These are phyloP conservation scores for Terfezia boudieri DNA, from an alignment of 495 filamentous ascomycete genomes.

Conservation along the genomic window DNA sequence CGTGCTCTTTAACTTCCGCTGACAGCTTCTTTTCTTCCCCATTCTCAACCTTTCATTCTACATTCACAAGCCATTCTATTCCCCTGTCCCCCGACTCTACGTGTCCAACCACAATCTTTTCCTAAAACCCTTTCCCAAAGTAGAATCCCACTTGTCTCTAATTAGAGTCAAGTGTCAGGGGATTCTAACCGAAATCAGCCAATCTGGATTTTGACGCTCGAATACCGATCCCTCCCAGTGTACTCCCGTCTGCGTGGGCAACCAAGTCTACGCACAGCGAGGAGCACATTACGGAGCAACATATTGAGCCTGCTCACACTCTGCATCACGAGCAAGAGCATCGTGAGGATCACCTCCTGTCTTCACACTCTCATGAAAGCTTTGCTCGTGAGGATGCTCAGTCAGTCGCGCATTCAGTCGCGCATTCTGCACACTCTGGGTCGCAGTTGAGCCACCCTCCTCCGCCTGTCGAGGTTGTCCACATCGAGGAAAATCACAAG, in stretches of 20 bases:
- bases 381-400: no score
- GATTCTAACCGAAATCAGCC: conserved; percentile 34
- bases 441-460: neutral
- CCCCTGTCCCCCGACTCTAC: conserved; percentile 9
- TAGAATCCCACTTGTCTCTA: conserved; percentile 4
- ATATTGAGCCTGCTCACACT: conserved; percentile 25
- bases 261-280: conserved; percentile 41
- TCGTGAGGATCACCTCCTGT: conserved; percentile 12
- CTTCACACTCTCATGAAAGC: neutral
- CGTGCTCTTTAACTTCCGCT: conserved; percentile 1
- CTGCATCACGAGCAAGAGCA: conserved; percentile 13
- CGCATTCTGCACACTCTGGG: conserved; percentile 5
- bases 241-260: conserved; percentile 90
- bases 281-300: conserved; percentile 26
- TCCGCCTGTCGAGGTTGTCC: no score
- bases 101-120: conserved; percentile 9
- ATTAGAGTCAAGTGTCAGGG: conserved; percentile 14
- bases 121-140: conserved; percentile 5
- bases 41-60: neutral
- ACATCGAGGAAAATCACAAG: no score
- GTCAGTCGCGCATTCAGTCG: no score
- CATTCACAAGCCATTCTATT: conserved; percentile 16
- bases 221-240: conserved; percentile 96
- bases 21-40: neutral
- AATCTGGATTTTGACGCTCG: conserved; percentile 99